Evolutionary conservation across 768 basidiomycete genomes (phyloP).

Genomic region (Mrakia blollopis): DNA sequence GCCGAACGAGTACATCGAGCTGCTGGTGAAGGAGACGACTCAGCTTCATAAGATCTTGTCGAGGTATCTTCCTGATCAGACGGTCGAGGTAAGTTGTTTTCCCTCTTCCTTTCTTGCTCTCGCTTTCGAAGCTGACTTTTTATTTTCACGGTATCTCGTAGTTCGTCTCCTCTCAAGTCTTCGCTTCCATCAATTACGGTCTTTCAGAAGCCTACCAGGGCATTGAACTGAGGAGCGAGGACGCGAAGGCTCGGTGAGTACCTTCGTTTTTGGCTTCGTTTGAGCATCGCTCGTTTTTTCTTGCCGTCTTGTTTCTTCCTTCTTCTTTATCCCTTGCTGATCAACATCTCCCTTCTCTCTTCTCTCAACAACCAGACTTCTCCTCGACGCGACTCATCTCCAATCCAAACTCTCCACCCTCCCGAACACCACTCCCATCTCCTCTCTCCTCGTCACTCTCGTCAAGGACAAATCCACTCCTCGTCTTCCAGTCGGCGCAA

Average conservation of each 20-base stretch:
- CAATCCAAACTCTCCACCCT: conserved; percentile 69
- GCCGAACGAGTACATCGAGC: conserved; percentile 83
- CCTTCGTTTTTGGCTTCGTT: not conserved
- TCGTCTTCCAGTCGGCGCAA: conserved; percentile 28
- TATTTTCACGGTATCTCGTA: conserved; percentile 43
- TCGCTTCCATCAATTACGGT: conserved; percentile 85
- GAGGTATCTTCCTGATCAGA: conserved; percentile 69
- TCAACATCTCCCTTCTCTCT: not conserved
- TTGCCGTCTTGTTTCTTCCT: not conserved
- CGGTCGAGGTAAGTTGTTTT: conserved; percentile 69
- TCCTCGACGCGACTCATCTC: conserved; percentile 71
- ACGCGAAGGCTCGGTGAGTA: conserved; percentile 76
- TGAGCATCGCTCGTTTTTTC: not conserved
- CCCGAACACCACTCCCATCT: conserved; percentile 58
- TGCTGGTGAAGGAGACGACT: conserved; percentile 88
- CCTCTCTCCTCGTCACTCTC: conserved; percentile 75
- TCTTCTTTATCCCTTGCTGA: conserved; percentile 3
- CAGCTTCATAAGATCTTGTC: conserved; percentile 93
- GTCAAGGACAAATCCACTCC: conserved; percentile 69
- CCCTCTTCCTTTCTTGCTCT: conserved; percentile 1
- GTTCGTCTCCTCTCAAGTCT: conserved; percentile 92
- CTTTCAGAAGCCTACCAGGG: conserved; percentile 78
- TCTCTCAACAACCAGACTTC: conserved; percentile 54
- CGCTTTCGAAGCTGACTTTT: not conserved
- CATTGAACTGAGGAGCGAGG: conserved; percentile 74